Base-by-base conservation (phyloP, 2,329 filamentous ascomycete species). In the Trichoderma oligosporum region DNA sequence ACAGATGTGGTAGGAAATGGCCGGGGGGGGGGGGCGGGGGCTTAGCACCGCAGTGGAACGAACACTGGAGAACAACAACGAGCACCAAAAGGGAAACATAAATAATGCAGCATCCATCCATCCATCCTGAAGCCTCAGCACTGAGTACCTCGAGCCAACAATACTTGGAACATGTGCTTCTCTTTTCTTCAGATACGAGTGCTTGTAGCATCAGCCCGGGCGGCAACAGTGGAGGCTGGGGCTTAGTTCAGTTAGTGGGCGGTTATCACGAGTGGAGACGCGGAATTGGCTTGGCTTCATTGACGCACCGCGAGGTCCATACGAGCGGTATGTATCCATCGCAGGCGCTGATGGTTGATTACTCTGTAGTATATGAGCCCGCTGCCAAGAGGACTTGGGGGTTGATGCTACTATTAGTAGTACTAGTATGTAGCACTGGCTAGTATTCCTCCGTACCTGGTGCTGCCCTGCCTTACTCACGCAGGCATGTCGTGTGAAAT, bases 161-260 rank as follows among this genome's bases (percentile, higher is more conserved):
- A n/a, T n/a, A n/a, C n/a, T n/a, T n/a, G n/a, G n/a, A n/a, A n/a
- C n/a, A n/a, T 18, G 9, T 22, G 20, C 39, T 22, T 42, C 39
- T 11, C 39, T 47, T 16, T 33, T 27, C 29, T 35, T 27, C 29
- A 44, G 49, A 54, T 54, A 54, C 49, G 49, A 54, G 49, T 44
- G 38, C 39, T n/a, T 54, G 39, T 33, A 44, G 38, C 39, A 35
- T 54, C 55, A 57, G 45, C 35, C 45, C 54, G 46, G 54, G 54
- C 54, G 54, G 54, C 54, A 57, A 51, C 52, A 41, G 46, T 49
- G 54, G 54, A 57, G 45, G 54, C 42, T 52, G 55, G 55, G 55
- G 55, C 47, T 57, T 52, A 55, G 52, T 55, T 39, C 41, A 55
- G 52, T 52, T 49, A 45, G 55, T 35, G 39, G 55, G 55, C 55